Conservation (phyloP, 2,329 filamentous ascomycete genomes). For the Diaporthe amygdali region DNA sequence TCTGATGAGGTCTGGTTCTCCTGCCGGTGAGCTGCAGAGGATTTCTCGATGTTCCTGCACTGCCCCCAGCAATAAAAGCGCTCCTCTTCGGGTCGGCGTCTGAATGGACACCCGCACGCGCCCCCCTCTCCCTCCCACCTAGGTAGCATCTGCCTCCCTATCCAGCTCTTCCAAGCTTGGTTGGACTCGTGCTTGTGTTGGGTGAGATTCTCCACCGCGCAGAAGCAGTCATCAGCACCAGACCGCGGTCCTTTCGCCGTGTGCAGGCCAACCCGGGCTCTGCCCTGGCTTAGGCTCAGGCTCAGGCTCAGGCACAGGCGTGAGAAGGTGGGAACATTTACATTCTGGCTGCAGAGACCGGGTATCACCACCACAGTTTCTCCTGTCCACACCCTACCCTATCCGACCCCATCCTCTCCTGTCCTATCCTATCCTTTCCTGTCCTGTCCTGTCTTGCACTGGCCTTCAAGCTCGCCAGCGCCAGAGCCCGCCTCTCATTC, state of each 20-base stretch:
- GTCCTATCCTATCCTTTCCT: background rate
- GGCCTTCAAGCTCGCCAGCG: background rate
- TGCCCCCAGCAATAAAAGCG: constrained; percentile 1
- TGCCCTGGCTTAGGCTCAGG: background rate
- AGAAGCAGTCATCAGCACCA: background rate
- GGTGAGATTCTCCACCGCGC: background rate
- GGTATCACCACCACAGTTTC: constrained; percentile 5
- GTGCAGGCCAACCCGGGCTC: background rate
- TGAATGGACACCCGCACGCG: background rate
- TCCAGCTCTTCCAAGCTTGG: background rate
- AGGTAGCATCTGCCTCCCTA: background rate
- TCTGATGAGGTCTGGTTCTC: background rate
- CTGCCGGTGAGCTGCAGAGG: constrained; percentile 1
- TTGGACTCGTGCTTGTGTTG: background rate
- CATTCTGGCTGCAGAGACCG: background rate
- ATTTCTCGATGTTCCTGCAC: constrained; percentile 9
- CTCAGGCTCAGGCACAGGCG: background rate
- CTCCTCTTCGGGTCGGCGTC: constrained; percentile 1
- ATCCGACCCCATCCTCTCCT: background rate
- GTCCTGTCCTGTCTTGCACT: background rate
- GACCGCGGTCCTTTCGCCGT: background rate
- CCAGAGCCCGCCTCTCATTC: constrained; percentile 10
- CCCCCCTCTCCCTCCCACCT: background rate
- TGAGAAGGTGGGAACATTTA: background rate
- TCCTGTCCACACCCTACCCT: background rate